Base-by-base conservation (phyloP, 2,329 filamentous ascomycete species). In the Paracoccidioides lutzii region DNA sequence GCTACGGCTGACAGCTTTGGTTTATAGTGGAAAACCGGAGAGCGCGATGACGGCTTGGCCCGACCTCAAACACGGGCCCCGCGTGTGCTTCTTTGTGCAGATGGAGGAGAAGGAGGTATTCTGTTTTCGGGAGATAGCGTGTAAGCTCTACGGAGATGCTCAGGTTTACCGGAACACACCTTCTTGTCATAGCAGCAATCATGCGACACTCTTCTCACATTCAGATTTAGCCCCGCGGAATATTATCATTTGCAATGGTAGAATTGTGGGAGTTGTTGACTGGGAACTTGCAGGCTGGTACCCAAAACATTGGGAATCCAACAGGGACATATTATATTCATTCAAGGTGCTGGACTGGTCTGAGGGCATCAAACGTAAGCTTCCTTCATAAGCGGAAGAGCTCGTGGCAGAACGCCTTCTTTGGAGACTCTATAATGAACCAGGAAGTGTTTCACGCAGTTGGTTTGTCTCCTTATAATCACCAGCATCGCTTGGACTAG, bases 201-300 rank as follows among this genome's bases (percentile, higher is more conserved):
- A n/a, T n/a, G n/a, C n/a, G n/a, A n/a, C n/a, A n/a, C n/a, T n/a
- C n/a, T n/a, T n/a, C n/a, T n/a, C n/a, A 9, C 63, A 65, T 58
- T 44, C 60, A 48, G 62, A 65, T 55, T 52, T 65, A 22, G 60
- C 61, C 7, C 59, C 60, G 14, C 60, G 62, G 43, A 66, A 66
- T 54, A 61, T 65, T 28, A 58, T 66, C 8, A 58, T 64, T 48
- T 44, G 48, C 38, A 56, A 58, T 52, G 57, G 56, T 30, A 60
- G 57, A 28, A 61, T 64, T 42, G 59, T 59, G 9, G 63, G 59
- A 40, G 55, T 66, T 48, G 54, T 64, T 40, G 62, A 66, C 55
- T 63, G 64, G 54, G 62, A 61, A 52, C 58, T 63, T 42, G 62
- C 63, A 37, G 64, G 62, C 54, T 62, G 63, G 52, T 62, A 62